Percentiles rank a stretch among this genome's conserved stretches.
phyloP scores from a whole-genome alignment of 1,139 yeast species.

The Pichia sp. region DNA sequence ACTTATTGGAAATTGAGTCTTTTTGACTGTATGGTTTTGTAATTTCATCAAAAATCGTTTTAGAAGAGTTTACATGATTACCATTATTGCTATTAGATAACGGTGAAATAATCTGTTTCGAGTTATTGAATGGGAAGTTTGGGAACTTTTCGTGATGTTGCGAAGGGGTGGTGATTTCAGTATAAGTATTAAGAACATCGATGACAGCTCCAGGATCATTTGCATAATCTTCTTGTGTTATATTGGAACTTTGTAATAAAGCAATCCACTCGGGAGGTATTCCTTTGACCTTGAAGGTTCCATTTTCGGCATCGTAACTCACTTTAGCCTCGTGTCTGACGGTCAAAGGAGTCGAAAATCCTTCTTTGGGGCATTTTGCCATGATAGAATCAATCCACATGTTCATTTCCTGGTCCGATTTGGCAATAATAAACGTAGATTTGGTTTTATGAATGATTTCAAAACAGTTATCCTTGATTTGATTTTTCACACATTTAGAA shows the following conservation, averaged over 20 bases:
- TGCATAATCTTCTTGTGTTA: slow-evolving; percentile 77
- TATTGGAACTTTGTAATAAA: slow-evolving; percentile 65
- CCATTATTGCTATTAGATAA: not conserved
- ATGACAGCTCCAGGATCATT: slow-evolving; percentile 81
- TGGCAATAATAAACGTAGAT: slow-evolving; percentile 67
- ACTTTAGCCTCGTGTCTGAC: slow-evolving; percentile 68
- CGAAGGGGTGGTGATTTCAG: slow-evolving; percentile 25
- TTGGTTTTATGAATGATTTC: slow-evolving; percentile 67
- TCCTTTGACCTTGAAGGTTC: slow-evolving; percentile 61
- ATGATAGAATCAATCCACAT: slow-evolving; percentile 91
- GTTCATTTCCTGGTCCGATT: slow-evolving; percentile 70
- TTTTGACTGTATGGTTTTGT: slow-evolving; percentile 23
- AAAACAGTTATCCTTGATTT: slow-evolving; percentile 64
- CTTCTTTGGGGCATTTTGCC: slow-evolving; percentile 75
- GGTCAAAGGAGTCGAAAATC: slow-evolving; percentile 74
- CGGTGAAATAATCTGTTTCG: not conserved
- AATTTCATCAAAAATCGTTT: slow-evolving; percentile 18
- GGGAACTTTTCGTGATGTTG: slow-evolving; percentile 9
- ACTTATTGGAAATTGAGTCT: slow-evolving; percentile 29
- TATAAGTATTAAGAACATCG: slow-evolving; percentile 76
- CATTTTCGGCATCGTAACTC: slow-evolving; percentile 61
- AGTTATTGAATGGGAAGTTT: slow-evolving; percentile 2
- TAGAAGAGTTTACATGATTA: not conserved
- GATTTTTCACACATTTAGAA: slow-evolving; percentile 49
- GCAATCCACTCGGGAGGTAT: slow-evolving; percentile 63